These are phyloP conservation scores for Stemphylium vesicarium DNA, from an alignment of 2,329 filamentous ascomycete genomes.

Conservation along the genomic window DNA sequence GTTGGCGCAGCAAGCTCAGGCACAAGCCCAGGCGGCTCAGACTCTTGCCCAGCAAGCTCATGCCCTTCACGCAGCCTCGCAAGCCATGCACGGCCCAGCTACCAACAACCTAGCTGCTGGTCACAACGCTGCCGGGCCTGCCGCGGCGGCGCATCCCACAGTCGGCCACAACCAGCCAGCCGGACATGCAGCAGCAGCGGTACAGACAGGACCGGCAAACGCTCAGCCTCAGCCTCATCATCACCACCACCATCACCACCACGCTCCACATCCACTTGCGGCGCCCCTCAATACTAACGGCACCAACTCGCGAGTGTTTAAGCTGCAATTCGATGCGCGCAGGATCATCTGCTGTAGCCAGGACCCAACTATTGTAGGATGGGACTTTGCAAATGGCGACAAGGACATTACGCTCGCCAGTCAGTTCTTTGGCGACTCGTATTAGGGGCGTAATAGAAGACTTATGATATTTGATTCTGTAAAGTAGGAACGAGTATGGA, in stretches of 20 bases:
- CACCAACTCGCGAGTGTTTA: constrained; percentile 77
- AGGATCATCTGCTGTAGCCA: constrained; percentile 95
- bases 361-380: constrained; percentile 88
- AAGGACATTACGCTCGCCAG: constrained; percentile 77
- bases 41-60: constrained; percentile 44
- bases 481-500: too few relatives aligned
- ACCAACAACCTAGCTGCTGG: constrained; percentile 16
- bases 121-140: constrained; percentile 2
- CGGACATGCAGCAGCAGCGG: constrained; percentile 17
- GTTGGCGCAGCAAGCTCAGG: constrained; percentile 46
- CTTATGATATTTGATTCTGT: too few relatives aligned
- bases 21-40: constrained; percentile 44
- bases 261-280: constrained; percentile 37
- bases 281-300: constrained; percentile 39
- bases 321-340: constrained; percentile 92
- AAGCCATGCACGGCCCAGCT: constrained; percentile 30
- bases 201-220: constrained; percentile 22
- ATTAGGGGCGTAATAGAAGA: constrained; percentile 3
- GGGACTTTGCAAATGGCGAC: constrained; percentile 95
- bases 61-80: constrained; percentile 44
- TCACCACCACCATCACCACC: constrained; percentile 39
- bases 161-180: constrained; percentile 15
- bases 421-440: constrained; percentile 71
- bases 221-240: constrained; percentile 26
- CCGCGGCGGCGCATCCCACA: constrained; percentile 14